Evolutionary conservation across 441 rosid genomes (phyloP).

Genomic region (Corymbia calophylla): DNA sequence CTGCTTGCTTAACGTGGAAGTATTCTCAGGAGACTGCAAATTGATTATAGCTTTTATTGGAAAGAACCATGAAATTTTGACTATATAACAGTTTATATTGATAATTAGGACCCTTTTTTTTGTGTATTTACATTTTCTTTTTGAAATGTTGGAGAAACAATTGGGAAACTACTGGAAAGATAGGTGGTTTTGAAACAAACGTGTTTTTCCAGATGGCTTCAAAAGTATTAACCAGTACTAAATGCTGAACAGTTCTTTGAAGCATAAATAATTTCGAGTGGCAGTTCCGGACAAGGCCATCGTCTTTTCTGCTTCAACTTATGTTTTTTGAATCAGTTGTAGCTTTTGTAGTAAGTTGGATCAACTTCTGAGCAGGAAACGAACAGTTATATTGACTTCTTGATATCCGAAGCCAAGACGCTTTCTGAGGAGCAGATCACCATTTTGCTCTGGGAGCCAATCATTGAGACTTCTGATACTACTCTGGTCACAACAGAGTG

Average conservation of each 20-base stretch:
- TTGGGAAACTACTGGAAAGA: background rate
- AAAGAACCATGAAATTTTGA: background rate
- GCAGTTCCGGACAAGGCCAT: background rate
- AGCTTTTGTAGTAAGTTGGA: background rate
- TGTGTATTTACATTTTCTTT: background rate
- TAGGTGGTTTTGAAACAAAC: background rate
- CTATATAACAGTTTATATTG: background rate
- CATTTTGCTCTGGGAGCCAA: conserved; percentile 70
- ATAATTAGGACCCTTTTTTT: background rate
- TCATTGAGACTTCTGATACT: conserved; percentile 73
- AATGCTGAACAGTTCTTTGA: background rate
- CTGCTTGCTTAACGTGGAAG: background rate
- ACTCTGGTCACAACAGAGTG: conserved; percentile 77
- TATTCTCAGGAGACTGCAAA: background rate
- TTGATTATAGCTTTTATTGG: background rate
- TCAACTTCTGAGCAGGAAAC: conserved; percentile 24
- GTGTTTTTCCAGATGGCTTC: background rate
- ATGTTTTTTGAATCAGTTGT: background rate
- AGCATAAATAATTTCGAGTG: background rate
- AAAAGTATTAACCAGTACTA: background rate
- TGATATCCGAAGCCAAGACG: conserved; percentile 46
- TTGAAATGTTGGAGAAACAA: background rate
- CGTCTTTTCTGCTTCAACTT: background rate
- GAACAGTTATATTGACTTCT: conserved; percentile 45
- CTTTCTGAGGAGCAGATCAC: conserved; percentile 57